Evolutionary conservation across 208 protist species (phyloP), one percentile per base, ranked within the genome.

Genomic region (Wallacemonas rigidus): DNA sequence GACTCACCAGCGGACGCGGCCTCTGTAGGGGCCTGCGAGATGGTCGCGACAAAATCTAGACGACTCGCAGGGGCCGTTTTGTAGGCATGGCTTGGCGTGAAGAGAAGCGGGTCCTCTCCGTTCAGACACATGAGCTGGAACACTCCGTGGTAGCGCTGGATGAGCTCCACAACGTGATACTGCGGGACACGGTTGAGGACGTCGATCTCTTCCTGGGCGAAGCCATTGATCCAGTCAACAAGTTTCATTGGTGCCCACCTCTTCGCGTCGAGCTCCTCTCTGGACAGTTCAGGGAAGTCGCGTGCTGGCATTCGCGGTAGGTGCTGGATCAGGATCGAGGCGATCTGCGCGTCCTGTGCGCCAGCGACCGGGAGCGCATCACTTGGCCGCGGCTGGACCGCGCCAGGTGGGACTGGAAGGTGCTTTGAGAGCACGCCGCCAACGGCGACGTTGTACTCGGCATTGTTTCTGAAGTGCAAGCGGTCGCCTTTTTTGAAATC

Each of bases 141-240:
- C 9, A 96, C 81, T 26, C 81, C 76, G 2, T 76, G 48, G 65
- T 93, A 92, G 3, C 80, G 75, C 3, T 61, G 72, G 6, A 96
- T 51, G 12, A 94, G 45, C 15, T 65, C 68, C 45, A 96, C 38
- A 0, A 92, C 74, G 1, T 58, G 65, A 3, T 72, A 61, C 62
- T 93, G 82, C 7, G 81, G 77, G 11, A 88, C 76, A 62, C 60
- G 74, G 50, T 85, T 87, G n/a, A 96, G n/a, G 12, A 87, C 41
- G 15, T 82, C 78, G 4, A 90, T 54, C 45, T 95, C 89, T 14
- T 83, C 82, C 35, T 68, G 61, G 3, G 85, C 62, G 45, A 96
- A 94, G 53, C 74, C 69, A 67, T 88, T 86, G 54, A 96, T 85
- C 90, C 92, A 96, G 61, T 85, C 38, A 9, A 91, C 74, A 2